phyloP scores from a whole-genome alignment of 2,329 filamentous ascomycete genomes.

The Ceratocystis alfenasii region DNA sequence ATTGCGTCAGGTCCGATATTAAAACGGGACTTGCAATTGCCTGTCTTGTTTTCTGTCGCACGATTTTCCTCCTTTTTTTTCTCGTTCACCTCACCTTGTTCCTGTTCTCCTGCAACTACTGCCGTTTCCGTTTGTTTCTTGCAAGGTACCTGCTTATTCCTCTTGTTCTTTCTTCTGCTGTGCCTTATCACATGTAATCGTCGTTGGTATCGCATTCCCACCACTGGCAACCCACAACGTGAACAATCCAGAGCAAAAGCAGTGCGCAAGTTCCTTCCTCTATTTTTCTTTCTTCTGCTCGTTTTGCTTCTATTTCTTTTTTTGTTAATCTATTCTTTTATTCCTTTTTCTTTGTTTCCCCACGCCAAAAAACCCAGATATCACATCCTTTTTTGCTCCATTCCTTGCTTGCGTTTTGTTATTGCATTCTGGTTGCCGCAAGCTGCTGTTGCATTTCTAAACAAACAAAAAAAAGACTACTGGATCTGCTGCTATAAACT shows the following conservation, averaged over 20 bases:
- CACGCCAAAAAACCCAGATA: too few relatives aligned
- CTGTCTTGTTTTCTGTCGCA: background rate
- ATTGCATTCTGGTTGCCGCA: background rate
- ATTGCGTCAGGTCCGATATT: background rate
- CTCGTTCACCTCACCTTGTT: background rate
- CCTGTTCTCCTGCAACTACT: background rate
- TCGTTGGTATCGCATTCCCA: background rate
- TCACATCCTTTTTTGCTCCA: background rate
- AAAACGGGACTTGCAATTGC: too few relatives aligned
- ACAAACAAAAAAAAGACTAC: background rate
- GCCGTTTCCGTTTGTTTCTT: background rate
- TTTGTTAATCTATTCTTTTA: background rate
- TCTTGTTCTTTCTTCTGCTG: background rate
- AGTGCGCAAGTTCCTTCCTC: background rate
- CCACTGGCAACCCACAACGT: conserved; percentile 1
- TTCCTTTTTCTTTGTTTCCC: background rate
- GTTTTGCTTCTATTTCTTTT: background rate
- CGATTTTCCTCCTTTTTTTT: background rate
- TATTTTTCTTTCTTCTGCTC: background rate
- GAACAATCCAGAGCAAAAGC: background rate
- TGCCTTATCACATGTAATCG: background rate
- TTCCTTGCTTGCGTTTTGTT: background rate
- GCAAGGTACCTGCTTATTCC: background rate
- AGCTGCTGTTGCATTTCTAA: background rate
- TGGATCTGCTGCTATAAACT: background rate